A percentile compares a stretch with the other conserved stretches of the same genome.
Evolutionary conservation across 352 stramenopile species (phyloP).

Genomic region (Phytophthora fragariaefolia): DNA sequence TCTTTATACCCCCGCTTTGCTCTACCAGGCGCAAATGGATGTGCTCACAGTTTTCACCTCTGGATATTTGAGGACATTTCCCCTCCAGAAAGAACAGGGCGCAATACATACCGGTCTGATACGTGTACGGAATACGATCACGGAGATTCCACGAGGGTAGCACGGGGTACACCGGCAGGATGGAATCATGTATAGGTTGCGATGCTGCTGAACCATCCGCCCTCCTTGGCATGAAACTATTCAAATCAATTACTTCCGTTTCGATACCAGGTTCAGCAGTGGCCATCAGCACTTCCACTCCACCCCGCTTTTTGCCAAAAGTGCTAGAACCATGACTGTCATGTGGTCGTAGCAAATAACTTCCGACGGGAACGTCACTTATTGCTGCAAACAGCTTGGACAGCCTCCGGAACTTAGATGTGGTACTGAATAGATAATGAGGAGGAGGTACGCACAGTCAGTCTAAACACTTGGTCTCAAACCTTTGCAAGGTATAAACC

Average conservation of each 20-base stretch:
- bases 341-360: conserved; percentile 42
- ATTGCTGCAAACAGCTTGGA: conserved; percentile 38
- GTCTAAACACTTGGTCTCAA: neutral
- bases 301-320: conserved; percentile 23
- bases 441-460: neutral
- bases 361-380: conserved; percentile 42
- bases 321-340: conserved; percentile 19
- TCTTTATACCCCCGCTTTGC: conserved; percentile 4
- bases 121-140: conserved; percentile 65
- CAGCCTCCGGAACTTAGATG: conserved; percentile 46
- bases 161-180: neutral
- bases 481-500: neutral
- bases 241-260: conserved; percentile 45
- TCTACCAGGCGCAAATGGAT: conserved; percentile 45
- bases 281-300: conserved; percentile 38
- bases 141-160: conserved; percentile 44
- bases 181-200: conserved; percentile 12
- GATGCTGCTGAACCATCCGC: neutral
- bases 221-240: conserved; percentile 40
- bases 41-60: conserved; percentile 43
- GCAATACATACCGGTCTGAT: conserved; percentile 62
- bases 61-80: conserved; percentile 43
- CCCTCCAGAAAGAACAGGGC: conserved; percentile 52
- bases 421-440: conserved; percentile 33
- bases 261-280: conserved; percentile 7